Conservation (phyloP, 306 rosid species). For the Rosa multiflora region DNA sequence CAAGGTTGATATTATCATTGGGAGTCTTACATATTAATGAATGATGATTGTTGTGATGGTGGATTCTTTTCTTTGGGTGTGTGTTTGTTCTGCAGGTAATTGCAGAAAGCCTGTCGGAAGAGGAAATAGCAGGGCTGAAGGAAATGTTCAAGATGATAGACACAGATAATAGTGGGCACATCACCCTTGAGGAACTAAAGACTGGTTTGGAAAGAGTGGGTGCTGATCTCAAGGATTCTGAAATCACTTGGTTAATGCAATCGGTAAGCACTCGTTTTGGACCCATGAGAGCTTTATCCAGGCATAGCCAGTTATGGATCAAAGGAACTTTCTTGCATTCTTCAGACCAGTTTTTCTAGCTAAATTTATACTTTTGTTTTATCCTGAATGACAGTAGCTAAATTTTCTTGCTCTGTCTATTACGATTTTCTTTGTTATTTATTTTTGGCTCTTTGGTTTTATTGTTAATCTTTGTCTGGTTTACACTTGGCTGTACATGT, state of each 20-base stretch:
- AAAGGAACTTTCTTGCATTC: neutral
- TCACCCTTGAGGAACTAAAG: slow-evolving; percentile 85
- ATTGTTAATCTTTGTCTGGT: neutral
- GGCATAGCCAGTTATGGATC: neutral
- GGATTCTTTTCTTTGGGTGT: slow-evolving; percentile 17
- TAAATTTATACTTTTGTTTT: neutral
- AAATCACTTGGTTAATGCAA: slow-evolving; percentile 76
- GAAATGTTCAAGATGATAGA: slow-evolving; percentile 97
- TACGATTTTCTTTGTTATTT: neutral
- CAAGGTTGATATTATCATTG: neutral
- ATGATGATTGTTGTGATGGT: slow-evolving; percentile 1
- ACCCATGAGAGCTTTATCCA: slow-evolving; percentile 9
- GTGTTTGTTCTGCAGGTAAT: slow-evolving; percentile 57
- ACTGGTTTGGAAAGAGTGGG: slow-evolving; percentile 88
- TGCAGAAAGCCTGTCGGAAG: slow-evolving; percentile 88
- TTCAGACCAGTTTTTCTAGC: neutral
- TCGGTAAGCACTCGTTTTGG: slow-evolving; percentile 54
- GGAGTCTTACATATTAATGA: slow-evolving; percentile 4
- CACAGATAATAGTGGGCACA: slow-evolving; percentile 82
- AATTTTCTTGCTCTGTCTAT: neutral
- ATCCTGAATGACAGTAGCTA: neutral
- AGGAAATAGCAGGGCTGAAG: slow-evolving; percentile 90
- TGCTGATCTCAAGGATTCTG: slow-evolving; percentile 70
- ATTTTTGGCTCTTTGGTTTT: neutral
- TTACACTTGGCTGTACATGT: neutral